Percentiles rank a stretch among this genome's conserved stretches.
phyloP scores from a whole-genome alignment of 176 grass and related monocot species.

The Carex cristatella region DNA sequence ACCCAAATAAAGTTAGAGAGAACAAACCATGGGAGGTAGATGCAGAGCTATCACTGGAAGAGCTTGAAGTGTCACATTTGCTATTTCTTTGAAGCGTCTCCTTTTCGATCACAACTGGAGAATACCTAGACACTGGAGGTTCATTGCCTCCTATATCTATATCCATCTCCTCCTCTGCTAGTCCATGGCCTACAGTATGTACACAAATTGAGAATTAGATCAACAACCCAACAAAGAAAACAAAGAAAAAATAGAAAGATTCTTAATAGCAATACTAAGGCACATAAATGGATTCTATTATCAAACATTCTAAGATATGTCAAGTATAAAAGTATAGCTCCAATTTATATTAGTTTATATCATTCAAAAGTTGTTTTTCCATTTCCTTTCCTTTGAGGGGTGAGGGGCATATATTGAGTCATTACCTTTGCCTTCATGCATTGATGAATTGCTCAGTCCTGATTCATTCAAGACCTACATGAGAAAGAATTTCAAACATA shows the following conservation, averaged over 20 bases:
- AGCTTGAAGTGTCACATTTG: conserved; percentile 83
- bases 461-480: conserved; percentile 73
- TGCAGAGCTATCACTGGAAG: conserved; percentile 69
- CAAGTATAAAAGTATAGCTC: background rate
- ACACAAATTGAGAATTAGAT: background rate
- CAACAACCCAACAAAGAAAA: too few relatives aligned
- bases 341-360: background rate
- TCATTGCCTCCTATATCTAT: conserved; percentile 95
- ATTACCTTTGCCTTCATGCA: conserved; percentile 64
- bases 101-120: conserved; percentile 78
- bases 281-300: background rate
- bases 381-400: background rate
- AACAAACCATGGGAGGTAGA: conserved; percentile 82
- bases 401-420: background rate
- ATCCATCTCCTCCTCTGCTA: conserved; percentile 76
- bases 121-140: conserved; percentile 56
- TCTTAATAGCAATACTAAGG: background rate
- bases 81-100: conserved; percentile 58
- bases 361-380: background rate
- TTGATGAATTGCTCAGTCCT: conserved; percentile 57
- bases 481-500: background rate
- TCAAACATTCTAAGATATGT: background rate
- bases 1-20: conserved; percentile 9
- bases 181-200: conserved; percentile 46
- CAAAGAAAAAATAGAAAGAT: background rate